phyloP scores from a whole-genome alignment of 2,329 filamentous ascomycete genomes.

The Rhynchosporium graminicola region DNA sequence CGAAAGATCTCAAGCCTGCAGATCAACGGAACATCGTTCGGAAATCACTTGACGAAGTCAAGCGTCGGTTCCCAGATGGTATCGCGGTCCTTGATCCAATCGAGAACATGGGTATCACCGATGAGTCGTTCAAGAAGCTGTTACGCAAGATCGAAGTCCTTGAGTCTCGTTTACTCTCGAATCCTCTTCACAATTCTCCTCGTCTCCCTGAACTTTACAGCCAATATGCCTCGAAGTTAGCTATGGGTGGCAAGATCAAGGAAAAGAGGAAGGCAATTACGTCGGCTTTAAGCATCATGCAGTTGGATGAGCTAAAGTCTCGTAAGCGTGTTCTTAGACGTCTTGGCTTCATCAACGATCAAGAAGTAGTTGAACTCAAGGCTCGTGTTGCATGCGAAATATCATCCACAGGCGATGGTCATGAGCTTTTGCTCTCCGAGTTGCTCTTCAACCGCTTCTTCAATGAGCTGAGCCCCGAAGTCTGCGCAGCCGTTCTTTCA shows the following conservation, averaged over 20 bases:
- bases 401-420: conserved; percentile 76
- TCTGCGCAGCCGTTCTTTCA: conserved; percentile 82
- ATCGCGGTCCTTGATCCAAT: conserved; percentile 87
- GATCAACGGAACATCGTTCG: conserved; percentile 69
- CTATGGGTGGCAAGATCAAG: conserved; percentile 77
- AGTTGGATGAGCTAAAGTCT: conserved; percentile 94
- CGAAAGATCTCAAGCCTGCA: conserved; percentile 68
- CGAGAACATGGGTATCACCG: conserved; percentile 92
- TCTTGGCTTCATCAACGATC: conserved; percentile 92
- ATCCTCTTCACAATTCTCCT: conserved; percentile 89
- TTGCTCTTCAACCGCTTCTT: conserved; percentile 97
- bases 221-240: conserved; percentile 80
- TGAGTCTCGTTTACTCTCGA: conserved; percentile 84
- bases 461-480: conserved; percentile 88
- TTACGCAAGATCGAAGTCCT: conserved; percentile 95
- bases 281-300: conserved; percentile 82
- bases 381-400: conserved; percentile 98
- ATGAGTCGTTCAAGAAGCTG: conserved; percentile 91
- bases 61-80: conserved; percentile 88
- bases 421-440: conserved; percentile 91
- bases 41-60: conserved; percentile 73
- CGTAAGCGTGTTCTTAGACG: conserved; percentile 93
- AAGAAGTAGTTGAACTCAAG: conserved; percentile 94
- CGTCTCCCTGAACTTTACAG: conserved; percentile 82
- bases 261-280: conserved; percentile 83